Conservation (phyloP, 148 eudicot species). For the Fallopia convolvulus region DNA sequence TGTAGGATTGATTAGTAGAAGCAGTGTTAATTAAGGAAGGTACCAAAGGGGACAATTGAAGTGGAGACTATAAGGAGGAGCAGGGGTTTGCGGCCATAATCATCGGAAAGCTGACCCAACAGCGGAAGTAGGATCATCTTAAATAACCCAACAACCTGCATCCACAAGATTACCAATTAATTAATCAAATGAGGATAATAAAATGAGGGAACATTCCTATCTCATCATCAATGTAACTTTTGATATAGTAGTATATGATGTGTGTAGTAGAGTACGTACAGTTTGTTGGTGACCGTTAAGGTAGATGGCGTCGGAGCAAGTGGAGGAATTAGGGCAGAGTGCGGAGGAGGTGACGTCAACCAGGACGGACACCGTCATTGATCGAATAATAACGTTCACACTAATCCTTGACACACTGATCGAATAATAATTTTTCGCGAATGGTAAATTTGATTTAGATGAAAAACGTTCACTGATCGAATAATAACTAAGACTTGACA, state of each 20-base stretch:
- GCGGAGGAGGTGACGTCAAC: conserved; percentile 74
- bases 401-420: too few species aligned
- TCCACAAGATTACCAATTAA: background rate
- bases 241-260: too few species aligned
- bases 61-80: conserved; percentile 77
- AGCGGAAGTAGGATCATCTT: conserved; percentile 86
- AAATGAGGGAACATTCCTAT: too few species aligned
- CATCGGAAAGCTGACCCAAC: conserved; percentile 87
- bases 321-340: conserved; percentile 45
- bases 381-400: too few species aligned
- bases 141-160: conserved; percentile 71
- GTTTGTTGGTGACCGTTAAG: conserved; percentile 83
- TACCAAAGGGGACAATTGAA: conserved; percentile 69
- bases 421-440: too few species aligned
- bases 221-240: too few species aligned
- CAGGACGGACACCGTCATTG: conserved; percentile 76
- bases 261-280: conserved; percentile 15
- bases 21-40: background rate
- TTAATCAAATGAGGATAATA: too few species aligned
- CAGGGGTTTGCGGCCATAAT: conserved; percentile 81
- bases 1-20: too few species aligned
- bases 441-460: too few species aligned
- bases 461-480: too few species aligned
- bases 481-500: too few species aligned
- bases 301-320: conserved; percentile 64